Percentiles rank a stretch among this genome's conserved stretches.
These are phyloP conservation scores for Fusarium domesticum DNA, from an alignment of 2,329 filamentous ascomycete genomes.

Conservation along the genomic window DNA sequence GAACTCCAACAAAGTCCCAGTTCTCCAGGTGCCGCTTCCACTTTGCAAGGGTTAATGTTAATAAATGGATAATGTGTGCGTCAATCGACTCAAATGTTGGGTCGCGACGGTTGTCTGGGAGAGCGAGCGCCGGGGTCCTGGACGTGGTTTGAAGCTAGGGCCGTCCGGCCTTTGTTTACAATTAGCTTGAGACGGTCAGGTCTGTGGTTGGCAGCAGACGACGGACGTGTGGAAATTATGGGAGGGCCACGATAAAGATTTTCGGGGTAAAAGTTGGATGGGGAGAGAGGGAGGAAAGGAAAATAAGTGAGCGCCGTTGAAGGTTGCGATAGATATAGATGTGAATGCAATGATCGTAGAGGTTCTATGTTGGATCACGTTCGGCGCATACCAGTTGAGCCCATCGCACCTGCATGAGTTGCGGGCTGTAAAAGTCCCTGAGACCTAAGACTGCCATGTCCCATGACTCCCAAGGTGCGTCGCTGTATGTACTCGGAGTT, in stretches of 20 bases:
- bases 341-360: background rate
- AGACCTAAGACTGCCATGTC: too few species aligned
- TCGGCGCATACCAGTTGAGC: background rate
- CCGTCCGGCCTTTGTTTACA: constrained; percentile 38
- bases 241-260: constrained; percentile 3
- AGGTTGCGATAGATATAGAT: background rate
- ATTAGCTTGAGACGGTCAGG: constrained; percentile 37
- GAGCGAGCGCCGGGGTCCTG: constrained; percentile 28
- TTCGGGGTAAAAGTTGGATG: background rate
- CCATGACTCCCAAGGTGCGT: background rate
- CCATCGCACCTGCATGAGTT: background rate
- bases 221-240: constrained; percentile 8
- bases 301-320: background rate
- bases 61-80: background rate
- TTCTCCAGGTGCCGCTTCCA: background rate
- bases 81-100: constrained; percentile 9
- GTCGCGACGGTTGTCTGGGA: constrained; percentile 36
- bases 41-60: background rate
- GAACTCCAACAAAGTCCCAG: background rate
- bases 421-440: too few species aligned
- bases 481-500: too few species aligned
- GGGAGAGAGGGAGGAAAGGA: background rate
- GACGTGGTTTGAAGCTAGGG: constrained; percentile 30
- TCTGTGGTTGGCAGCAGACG: constrained; percentile 12
- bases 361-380: background rate